phyloP scores from a whole-genome alignment of 306 rosid genomes.

The Urtica urens region DNA sequence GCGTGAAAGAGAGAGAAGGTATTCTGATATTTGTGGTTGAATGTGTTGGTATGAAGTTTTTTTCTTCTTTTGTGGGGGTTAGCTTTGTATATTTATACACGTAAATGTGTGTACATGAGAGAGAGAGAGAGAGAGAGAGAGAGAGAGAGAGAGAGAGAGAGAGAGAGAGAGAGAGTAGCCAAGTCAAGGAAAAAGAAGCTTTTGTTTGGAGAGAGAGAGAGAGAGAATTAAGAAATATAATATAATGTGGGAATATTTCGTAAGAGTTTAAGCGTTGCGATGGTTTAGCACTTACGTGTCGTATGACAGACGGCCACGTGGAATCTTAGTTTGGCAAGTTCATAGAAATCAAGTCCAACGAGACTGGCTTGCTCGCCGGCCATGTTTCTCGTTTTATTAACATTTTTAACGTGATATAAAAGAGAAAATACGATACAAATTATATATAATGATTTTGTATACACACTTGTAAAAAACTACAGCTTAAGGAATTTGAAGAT shows the following conservation, averaged over 20 bases:
- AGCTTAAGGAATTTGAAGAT: too few relatives aligned
- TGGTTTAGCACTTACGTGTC: not conserved
- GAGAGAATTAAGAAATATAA: not conserved
- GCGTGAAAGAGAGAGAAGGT: not conserved
- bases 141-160: not conserved
- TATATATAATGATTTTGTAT: too few relatives aligned
- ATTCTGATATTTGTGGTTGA: not conserved
- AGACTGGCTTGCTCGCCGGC: slow-evolving; percentile 25
- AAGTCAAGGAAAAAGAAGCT: slow-evolving; percentile 17
- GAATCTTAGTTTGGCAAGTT: slow-evolving; percentile 18
- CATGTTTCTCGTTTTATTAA: slow-evolving; percentile 9
- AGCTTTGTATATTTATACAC: not conserved
- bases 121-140: slow-evolving; percentile 6
- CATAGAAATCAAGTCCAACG: not conserved
- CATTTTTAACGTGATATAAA: too few relatives aligned
- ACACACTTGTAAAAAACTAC: too few relatives aligned
- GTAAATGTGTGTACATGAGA: not conserved
- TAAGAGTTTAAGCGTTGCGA: not conserved
- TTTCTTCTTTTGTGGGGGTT: too few relatives aligned
- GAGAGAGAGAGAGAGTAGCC: not conserved
- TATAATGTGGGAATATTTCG: too few relatives aligned
- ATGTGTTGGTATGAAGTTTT: not conserved
- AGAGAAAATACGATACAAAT: too few relatives aligned
- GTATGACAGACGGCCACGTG: slow-evolving; percentile 5
- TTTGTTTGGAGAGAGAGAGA: not conserved